Base-by-base conservation (phyloP, 345 rosid genomes). In the Camelina neglecta region DNA sequence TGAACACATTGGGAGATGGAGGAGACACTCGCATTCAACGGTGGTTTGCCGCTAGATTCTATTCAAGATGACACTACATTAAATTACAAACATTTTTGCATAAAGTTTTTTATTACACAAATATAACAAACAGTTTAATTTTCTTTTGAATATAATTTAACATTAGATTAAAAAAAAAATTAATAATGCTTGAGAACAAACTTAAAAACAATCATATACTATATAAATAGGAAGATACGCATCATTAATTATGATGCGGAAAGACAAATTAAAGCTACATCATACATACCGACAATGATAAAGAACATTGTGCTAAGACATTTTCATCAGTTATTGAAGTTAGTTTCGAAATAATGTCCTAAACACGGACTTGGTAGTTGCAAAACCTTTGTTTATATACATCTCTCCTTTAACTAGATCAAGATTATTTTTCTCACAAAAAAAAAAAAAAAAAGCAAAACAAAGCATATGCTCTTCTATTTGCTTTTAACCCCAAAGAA, bases 391-490 rank as follows among this genome's bases (percentile, higher is more conserved):
- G 15, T 36, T 10, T 42, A 50, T 53, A n/a, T 53, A 26, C 3
- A 41, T 38, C 9, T 26, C 26, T 68, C 21, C 13, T 67, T 53
- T 68, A 20, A 59, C 8, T 15, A 39, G 1, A 33, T 29, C 31
- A 29, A 4, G 36, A 33, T 21, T 23, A 21, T 54, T 41, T 67
- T 53, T 54, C 10, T 38, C 2, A 36, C 33, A 29, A 33, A 33
- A 24, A 2, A 23, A 24, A 1, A 26, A 26, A 3, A 26, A 3
- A 35, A 33, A 74, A 75, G 60, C 7, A 45, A 62, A 71, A 76
- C 54, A 76, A n/a, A 70, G 75, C 65, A 76, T 63, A 76, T 63
- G 72, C 61, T 69, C 72, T 67, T 66, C 73, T 54, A 39, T 11
- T 76, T 56, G 66, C 75, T 4, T 70, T 61, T 54, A 24, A 56